Evolutionary conservation across 441 rosid genomes (phyloP).

Genomic region (Manihot esculenta): DNA sequence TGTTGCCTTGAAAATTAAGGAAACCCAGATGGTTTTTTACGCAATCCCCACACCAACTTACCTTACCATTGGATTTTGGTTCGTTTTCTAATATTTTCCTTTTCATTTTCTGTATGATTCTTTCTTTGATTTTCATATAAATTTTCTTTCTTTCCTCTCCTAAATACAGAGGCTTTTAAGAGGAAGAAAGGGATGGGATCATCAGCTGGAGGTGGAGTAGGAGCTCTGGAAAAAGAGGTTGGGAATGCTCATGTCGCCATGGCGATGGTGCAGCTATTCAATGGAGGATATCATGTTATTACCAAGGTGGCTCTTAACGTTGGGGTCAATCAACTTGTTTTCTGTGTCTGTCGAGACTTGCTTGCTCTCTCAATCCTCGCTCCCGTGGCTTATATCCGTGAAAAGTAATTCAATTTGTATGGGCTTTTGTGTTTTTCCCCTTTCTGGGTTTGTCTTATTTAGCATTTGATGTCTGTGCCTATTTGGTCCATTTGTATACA

Average conservation of each 20-base stretch:
- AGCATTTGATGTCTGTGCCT: no score
- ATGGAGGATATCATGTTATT: constrained; percentile 94
- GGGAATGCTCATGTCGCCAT: constrained; percentile 71
- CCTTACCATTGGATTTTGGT: background rate
- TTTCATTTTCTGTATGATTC: background rate
- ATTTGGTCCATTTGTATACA: background rate
- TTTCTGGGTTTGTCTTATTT: background rate
- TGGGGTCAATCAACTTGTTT: constrained; percentile 94
- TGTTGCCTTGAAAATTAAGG: background rate
- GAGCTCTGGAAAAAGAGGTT: constrained; percentile 42
- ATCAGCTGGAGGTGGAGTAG: constrained; percentile 13
- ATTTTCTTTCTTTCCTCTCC: background rate
- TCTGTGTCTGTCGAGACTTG: constrained; percentile 90
- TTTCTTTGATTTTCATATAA: background rate
- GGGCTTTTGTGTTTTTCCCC: background rate
- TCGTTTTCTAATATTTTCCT: background rate
- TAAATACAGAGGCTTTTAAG: background rate
- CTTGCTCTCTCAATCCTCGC: constrained; percentile 86
- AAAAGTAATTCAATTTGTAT: constrained; percentile 44
- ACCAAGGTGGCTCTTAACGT: constrained; percentile 91
- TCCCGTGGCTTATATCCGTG: constrained; percentile 82
- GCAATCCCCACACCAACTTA: background rate
- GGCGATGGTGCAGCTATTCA: constrained; percentile 79
- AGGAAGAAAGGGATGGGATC: constrained; percentile 12
- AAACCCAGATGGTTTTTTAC: background rate